Evolutionary conservation across 805 yeast species (phyloP).

Genomic region (Candida gorgasii): DNA sequence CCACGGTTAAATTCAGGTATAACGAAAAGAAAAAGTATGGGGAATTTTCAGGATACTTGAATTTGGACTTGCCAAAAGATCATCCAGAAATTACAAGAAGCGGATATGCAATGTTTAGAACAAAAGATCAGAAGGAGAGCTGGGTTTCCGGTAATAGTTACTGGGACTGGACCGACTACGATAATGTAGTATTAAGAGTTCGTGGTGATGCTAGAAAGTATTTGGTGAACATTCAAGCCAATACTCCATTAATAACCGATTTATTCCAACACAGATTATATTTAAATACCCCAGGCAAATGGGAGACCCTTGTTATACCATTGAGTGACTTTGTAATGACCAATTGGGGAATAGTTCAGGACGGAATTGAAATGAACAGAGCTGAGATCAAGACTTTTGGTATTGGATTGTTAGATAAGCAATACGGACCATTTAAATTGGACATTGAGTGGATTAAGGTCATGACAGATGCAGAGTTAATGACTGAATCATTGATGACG

Average conservation of each 20-base stretch:
- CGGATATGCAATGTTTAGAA: constrained; percentile 86
- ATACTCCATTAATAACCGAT: constrained; percentile 75
- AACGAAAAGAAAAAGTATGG: constrained; percentile 34
- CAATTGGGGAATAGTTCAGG: constrained; percentile 67
- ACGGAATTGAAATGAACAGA: constrained; percentile 57
- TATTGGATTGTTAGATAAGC: constrained; percentile 73
- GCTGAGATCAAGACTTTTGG: constrained; percentile 72
- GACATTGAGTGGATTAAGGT: constrained; percentile 74
- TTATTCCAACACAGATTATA: constrained; percentile 81
- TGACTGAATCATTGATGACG: constrained; percentile 5
- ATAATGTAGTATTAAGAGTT: constrained; percentile 67
- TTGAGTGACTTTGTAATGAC: constrained; percentile 79
- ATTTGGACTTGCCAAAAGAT: constrained; percentile 62
- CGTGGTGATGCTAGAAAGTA: constrained; percentile 73
- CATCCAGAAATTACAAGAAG: constrained; percentile 64
- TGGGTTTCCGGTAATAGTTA: constrained; percentile 49
- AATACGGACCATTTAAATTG: constrained; percentile 72
- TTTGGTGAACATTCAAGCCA: constrained; percentile 78
- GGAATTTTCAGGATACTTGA: constrained; percentile 59
- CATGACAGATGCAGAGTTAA: constrained; percentile 51
- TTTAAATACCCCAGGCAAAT: constrained; percentile 65
- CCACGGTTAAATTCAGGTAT: constrained; percentile 57
- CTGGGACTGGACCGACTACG: constrained; percentile 72
- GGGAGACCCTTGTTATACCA: constrained; percentile 84
- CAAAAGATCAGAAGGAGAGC: constrained; percentile 58